Evolutionary conservation across 2,329 filamentous ascomycete genomes (phyloP).

Genomic region (Epichloe uncinata): DNA sequence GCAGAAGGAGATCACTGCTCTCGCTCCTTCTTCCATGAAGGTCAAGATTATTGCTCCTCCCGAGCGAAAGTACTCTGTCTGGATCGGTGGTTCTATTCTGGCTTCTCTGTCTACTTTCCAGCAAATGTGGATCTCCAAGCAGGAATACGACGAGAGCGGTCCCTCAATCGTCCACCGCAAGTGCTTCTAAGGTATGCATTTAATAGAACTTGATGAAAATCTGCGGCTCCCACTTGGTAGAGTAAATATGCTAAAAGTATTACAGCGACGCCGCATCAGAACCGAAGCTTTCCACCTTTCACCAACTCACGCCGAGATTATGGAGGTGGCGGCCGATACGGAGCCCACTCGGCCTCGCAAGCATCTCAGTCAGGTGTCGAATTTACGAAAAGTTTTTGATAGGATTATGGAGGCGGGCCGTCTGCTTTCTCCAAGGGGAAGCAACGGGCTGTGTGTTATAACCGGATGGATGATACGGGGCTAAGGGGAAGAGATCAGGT

Average conservation of each 20-base stretch:
- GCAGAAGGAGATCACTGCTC: slow-evolving; percentile 99
- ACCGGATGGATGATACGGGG: slow-evolving; percentile 35
- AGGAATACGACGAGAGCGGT: slow-evolving; percentile 99
- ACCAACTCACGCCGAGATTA: slow-evolving; percentile 27
- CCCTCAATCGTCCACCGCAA: slow-evolving; percentile 99
- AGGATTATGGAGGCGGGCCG: slow-evolving; percentile 39
- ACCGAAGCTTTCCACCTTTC: slow-evolving; percentile 21
- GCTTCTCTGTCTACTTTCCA: slow-evolving; percentile 99
- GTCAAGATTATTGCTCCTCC: slow-evolving; percentile 99
- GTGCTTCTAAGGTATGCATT: slow-evolving; percentile 81
- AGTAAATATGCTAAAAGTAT: background rate
- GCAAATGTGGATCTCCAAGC: slow-evolving; percentile 99
- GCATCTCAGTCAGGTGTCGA: slow-evolving; percentile 38
- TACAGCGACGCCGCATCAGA: slow-evolving; percentile 18
- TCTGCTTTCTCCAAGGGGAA: slow-evolving; percentile 34
- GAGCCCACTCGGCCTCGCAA: slow-evolving; percentile 31
- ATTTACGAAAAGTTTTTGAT: slow-evolving; percentile 45
- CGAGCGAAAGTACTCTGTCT: slow-evolving; percentile 99
- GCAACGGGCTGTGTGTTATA: slow-evolving; percentile 36
- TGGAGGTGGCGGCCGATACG: slow-evolving; percentile 31
- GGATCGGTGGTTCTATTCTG: slow-evolving; percentile 99
- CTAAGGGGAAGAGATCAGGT: slow-evolving; percentile 39
- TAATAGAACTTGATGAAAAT: background rate
- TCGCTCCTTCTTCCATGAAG: slow-evolving; percentile 99
- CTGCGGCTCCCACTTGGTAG: background rate